Conservation (phyloP, 768 basidiomycete species). For the Amanita rimosa region DNA sequence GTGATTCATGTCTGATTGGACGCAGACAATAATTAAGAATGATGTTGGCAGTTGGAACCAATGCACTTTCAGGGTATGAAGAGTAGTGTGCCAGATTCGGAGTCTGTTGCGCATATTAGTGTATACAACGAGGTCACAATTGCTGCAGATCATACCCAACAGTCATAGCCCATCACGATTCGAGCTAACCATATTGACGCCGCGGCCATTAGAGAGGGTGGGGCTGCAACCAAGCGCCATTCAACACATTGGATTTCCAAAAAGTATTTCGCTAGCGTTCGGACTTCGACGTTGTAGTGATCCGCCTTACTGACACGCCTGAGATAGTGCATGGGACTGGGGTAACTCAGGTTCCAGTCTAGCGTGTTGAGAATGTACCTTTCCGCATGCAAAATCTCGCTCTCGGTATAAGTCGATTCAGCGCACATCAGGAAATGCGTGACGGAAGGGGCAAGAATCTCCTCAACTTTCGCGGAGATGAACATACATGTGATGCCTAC, state of each 20-base stretch:
- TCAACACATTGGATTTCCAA: constrained; percentile 88
- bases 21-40: constrained; percentile 91
- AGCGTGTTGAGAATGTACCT: constrained; percentile 88
- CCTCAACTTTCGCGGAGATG: constrained; percentile 92
- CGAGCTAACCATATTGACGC: constrained; percentile 87
- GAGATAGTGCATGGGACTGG: constrained; percentile 91
- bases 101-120: constrained; percentile 28
- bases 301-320: constrained; percentile 93
- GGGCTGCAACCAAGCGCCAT: constrained; percentile 69
- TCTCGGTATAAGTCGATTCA: constrained; percentile 79
- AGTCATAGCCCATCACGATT: constrained; percentile 65
- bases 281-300: constrained; percentile 83
- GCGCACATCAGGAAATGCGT: constrained; percentile 84
- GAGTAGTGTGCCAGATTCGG: constrained; percentile 91
- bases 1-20: constrained; percentile 69
- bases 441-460: constrained; percentile 86
- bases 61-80: constrained; percentile 74
- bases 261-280: constrained; percentile 91
- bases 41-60: constrained; percentile 82
- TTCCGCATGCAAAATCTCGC: constrained; percentile 58
- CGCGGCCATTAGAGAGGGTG: constrained; percentile 83
- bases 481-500: constrained; percentile 93
- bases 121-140: background rate
- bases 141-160: constrained; percentile 63
- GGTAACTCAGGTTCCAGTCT: constrained; percentile 87